A percentile compares a stretch with the other conserved stretches of the same genome.
Evolutionary conservation across 371 early-diverging fungal genomes (phyloP).

Genomic region (Mortierella sp.): DNA sequence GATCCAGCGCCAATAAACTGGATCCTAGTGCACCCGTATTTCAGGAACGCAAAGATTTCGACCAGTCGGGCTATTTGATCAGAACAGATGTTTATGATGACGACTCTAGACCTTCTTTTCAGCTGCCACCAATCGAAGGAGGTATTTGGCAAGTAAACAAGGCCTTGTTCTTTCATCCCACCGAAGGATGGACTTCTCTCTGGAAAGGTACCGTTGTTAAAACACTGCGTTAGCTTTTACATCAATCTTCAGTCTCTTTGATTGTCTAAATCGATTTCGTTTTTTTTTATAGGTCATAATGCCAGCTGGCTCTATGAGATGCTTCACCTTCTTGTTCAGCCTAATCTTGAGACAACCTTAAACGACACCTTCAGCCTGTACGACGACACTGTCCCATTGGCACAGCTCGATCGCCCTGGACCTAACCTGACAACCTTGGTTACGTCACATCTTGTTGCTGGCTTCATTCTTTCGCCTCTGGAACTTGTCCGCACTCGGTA

Average conservation of each 20-base stretch:
- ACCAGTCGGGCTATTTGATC: constrained; percentile 72
- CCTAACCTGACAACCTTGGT: constrained; percentile 79
- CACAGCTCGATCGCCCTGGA: constrained; percentile 71
- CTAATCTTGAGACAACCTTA: constrained; percentile 76
- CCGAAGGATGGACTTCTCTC: constrained; percentile 73
- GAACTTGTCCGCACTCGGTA: constrained; percentile 83
- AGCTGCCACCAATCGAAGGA: constrained; percentile 70
- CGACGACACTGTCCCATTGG: constrained; percentile 81
- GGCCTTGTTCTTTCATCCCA: constrained; percentile 66
- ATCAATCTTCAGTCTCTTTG: too few species aligned
- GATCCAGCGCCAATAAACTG: constrained; percentile 30
- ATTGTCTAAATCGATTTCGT: not conserved
- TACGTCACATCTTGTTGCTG: constrained; percentile 74
- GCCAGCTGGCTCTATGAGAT: constrained; percentile 82
- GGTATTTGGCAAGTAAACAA: constrained; percentile 68
- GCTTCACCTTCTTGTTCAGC: constrained; percentile 75
- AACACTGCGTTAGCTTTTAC: not conserved
- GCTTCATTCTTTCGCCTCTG: constrained; percentile 80
- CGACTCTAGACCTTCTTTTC: constrained; percentile 67
- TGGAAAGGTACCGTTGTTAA: constrained; percentile 68
- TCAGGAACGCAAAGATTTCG: constrained; percentile 44
- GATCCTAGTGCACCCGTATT: constrained; percentile 53
- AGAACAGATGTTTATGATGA: constrained; percentile 70
- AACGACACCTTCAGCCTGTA: constrained; percentile 84
- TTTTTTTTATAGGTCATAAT: constrained; percentile 68